A percentile compares a stretch with the other conserved stretches of the same genome.
These are phyloP conservation scores for Kodamaea neixiangensis DNA, from an alignment of 805 yeast genomes.

Conservation along the genomic window DNA sequence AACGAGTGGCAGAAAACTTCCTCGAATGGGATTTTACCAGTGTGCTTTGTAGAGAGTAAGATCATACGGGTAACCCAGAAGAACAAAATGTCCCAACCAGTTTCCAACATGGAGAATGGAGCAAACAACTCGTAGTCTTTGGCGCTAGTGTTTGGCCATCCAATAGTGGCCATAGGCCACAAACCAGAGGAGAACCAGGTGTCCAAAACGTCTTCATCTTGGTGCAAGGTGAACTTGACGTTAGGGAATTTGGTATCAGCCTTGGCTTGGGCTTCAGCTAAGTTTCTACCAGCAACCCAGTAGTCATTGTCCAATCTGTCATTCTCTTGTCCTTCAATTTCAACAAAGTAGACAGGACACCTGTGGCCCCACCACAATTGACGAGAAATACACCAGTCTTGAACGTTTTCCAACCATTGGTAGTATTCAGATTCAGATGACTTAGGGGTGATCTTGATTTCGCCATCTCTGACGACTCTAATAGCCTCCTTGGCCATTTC, in stretches of 20 bases:
- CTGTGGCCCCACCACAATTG: conserved; percentile 95
- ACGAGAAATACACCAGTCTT: conserved; percentile 99
- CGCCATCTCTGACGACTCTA: conserved; percentile 79
- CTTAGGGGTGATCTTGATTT: conserved; percentile 80
- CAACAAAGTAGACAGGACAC: conserved; percentile 91
- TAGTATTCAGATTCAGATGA: conserved; percentile 90
- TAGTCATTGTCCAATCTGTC: conserved; percentile 62
- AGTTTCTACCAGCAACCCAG: conserved; percentile 90
- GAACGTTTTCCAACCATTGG: conserved; percentile 94
- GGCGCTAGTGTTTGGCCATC: conserved; percentile 82
- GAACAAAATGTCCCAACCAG: conserved; percentile 99
- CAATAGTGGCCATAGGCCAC: conserved; percentile 96
- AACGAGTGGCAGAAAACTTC: conserved; percentile 98
- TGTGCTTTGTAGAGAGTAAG: conserved; percentile 82
- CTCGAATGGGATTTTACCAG: conserved; percentile 88
- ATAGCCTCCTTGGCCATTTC: conserved; percentile 88
- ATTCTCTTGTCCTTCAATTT: conserved; percentile 68
- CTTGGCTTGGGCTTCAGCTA: conserved; percentile 82
- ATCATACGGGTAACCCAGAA: conserved; percentile 99
- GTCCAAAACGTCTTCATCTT: conserved; percentile 97
- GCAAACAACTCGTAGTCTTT: conserved; percentile 73
- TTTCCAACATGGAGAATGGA: conserved; percentile 93
- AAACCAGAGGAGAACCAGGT: conserved; percentile 98
- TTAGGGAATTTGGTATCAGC: conserved; percentile 75
- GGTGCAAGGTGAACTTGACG: conserved; percentile 72